Percentiles rank a stretch among this genome's conserved stretches.
phyloP scores from a whole-genome alignment of 352 stramenopile genomes.

The Phytophthora macrochlamydospora region DNA sequence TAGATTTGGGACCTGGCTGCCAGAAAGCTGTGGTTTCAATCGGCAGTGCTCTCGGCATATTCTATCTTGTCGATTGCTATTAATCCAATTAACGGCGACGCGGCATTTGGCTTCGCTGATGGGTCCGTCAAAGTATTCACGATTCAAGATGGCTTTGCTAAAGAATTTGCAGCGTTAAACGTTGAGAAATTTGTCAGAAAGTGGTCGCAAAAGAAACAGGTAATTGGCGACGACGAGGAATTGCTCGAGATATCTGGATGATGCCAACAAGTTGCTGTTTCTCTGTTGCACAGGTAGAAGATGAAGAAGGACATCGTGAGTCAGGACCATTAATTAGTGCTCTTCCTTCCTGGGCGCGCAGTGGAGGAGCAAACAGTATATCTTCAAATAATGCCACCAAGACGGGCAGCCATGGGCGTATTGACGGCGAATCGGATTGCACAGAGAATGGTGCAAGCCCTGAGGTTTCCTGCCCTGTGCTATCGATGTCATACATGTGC shows the following conservation, averaged over 20 bases:
- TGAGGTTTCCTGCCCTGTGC: slow-evolving; percentile 50
- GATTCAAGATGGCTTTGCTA: slow-evolving; percentile 55
- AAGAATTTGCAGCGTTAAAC: slow-evolving; percentile 54
- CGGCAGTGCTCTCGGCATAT: slow-evolving; percentile 75
- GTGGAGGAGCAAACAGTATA: slow-evolving; percentile 39
- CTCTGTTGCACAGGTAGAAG: slow-evolving; percentile 41
- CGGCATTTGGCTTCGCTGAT: slow-evolving; percentile 73
- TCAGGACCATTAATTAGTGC: slow-evolving; percentile 75
- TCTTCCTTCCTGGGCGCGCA: slow-evolving; percentile 66
- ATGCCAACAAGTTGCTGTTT: background rate
- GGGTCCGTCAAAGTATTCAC: slow-evolving; percentile 67
- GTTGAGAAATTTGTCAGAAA: slow-evolving; percentile 58
- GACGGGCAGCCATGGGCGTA: slow-evolving; percentile 2
- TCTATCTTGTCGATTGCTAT: slow-evolving; percentile 68
- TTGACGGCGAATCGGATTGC: background rate
- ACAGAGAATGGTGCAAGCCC: slow-evolving; percentile 13
- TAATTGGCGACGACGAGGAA: background rate
- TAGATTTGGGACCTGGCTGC: slow-evolving; percentile 82
- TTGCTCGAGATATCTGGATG: background rate
- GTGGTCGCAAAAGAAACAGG: slow-evolving; percentile 21
- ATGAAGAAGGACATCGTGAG: slow-evolving; percentile 44
- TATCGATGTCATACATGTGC: slow-evolving; percentile 60
- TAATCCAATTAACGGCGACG: slow-evolving; percentile 69
- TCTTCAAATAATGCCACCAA: slow-evolving; percentile 1
- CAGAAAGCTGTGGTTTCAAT: slow-evolving; percentile 75